Evolutionary conservation across 345 rosid genomes (phyloP).

Genomic region (Euclidium syriacum): DNA sequence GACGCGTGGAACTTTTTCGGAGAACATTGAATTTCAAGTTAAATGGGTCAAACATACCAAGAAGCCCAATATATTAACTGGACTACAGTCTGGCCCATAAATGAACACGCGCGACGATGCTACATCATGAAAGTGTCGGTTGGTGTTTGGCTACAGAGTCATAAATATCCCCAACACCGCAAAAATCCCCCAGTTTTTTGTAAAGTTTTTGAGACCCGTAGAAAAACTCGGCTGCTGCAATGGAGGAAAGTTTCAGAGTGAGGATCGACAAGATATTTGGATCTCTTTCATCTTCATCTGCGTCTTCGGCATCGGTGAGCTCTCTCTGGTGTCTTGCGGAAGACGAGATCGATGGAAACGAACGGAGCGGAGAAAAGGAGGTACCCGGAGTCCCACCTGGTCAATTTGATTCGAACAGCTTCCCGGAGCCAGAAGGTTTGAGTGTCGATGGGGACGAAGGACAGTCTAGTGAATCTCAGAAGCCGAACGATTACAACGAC

Average conservation of each 20-base stretch:
- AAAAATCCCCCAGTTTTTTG: background rate
- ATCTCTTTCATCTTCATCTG: conserved; percentile 44
- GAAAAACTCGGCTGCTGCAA: background rate
- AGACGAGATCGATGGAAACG: conserved; percentile 52
- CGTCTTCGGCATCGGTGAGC: conserved; percentile 19
- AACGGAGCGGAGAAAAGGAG: conserved; percentile 39
- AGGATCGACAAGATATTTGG: conserved; percentile 72
- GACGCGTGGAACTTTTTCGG: conserved; percentile 14
- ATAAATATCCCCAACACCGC: background rate
- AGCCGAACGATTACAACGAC: conserved; percentile 48
- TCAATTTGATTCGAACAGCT: background rate
- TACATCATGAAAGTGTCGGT: conserved; percentile 17
- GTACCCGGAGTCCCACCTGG: conserved; percentile 2
- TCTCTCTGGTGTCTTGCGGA: conserved; percentile 67
- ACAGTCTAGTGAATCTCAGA: conserved; percentile 4
- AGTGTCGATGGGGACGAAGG: conserved; percentile 24
- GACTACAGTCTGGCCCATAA: background rate
- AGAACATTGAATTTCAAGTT: background rate
- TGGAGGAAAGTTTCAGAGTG: conserved; percentile 67
- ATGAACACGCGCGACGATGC: background rate
- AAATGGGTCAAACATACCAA: background rate
- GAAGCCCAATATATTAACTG: background rate
- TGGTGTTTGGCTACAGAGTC: conserved; percentile 28
- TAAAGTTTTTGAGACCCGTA: background rate
- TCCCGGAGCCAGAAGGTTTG: conserved; percentile 22